A percentile compares a stretch with the other conserved stretches of the same genome.
phyloP scores from a whole-genome alignment of 192 early-diverging fungal genomes.

The Linnemannia elongata region DNA sequence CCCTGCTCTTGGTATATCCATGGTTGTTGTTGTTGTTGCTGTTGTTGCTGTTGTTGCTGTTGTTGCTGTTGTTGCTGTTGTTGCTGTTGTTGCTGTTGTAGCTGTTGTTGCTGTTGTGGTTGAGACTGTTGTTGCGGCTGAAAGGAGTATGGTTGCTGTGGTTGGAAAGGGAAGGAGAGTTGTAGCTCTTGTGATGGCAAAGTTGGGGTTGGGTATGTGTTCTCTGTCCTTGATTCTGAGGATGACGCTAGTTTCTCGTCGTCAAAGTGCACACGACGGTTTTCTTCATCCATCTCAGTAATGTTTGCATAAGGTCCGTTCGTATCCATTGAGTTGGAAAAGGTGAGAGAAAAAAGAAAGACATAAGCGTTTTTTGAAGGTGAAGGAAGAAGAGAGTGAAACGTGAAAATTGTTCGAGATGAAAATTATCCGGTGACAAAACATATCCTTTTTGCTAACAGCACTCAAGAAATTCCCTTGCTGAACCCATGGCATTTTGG shows the following conservation, averaged over 20 bases:
- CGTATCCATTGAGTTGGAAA: not conserved
- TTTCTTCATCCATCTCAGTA: not conserved
- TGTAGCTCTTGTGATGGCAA: not conserved
- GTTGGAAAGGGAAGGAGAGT: not conserved
- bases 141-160: not conserved
- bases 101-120: not conserved
- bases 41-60: not conserved
- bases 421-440: not conserved
- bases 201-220: not conserved
- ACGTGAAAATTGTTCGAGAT: not conserved
- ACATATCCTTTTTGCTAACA: too few species aligned
- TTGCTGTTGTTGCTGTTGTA: conserved; percentile 8
- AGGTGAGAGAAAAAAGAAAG: not conserved
- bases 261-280: not conserved
- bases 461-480: too few species aligned
- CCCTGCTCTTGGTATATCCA: not conserved
- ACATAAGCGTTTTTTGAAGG: not conserved
- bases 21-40: not conserved
- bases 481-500: too few species aligned
- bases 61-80: not conserved
- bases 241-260: not conserved
- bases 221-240: not conserved
- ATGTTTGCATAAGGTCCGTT: not conserved
- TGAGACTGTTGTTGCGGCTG: not conserved
- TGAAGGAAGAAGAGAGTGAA: not conserved